Conservation (phyloP, 208 protist species). For the Acanthamoeba royreba region DNA sequence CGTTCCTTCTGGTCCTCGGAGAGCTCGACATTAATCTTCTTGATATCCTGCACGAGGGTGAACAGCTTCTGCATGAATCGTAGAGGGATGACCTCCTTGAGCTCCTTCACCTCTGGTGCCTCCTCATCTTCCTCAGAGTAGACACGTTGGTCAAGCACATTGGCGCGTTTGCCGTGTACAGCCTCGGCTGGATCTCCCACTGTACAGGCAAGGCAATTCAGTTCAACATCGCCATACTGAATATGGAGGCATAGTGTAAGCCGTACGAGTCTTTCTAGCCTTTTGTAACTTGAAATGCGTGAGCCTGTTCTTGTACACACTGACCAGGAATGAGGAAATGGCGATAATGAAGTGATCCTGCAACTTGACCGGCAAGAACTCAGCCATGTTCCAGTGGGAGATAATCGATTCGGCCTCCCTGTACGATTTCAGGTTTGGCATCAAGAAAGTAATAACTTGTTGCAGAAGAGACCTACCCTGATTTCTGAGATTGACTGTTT, state of each 20-base stretch:
- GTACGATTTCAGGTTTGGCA: background rate
- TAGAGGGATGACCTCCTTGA: background rate
- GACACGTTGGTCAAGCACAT: conserved; percentile 20
- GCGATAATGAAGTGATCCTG: conserved; percentile 35
- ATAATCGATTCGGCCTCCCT: background rate
- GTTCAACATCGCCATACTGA: background rate
- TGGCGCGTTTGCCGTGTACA: background rate
- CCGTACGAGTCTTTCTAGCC: conserved; percentile 7
- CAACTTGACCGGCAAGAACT: conserved; percentile 26
- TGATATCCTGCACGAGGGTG: conserved; percentile 27
- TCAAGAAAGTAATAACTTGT: background rate
- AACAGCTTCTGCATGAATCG: conserved; percentile 46
- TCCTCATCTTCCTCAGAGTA: conserved; percentile 20
- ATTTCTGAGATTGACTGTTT: background rate
- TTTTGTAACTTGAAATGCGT: background rate
- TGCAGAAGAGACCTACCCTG: background rate
- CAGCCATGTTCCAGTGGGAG: conserved; percentile 45
- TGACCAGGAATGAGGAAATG: background rate
- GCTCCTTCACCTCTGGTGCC: background rate
- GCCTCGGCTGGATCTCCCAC: background rate
- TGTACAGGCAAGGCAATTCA: background rate
- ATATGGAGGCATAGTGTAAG: background rate
- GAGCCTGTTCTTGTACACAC: background rate
- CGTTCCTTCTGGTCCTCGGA: conserved; percentile 1
- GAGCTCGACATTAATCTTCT: background rate